Base-by-base conservation (phyloP, 306 rosid species). In the Crataegus laevigata region DNA sequence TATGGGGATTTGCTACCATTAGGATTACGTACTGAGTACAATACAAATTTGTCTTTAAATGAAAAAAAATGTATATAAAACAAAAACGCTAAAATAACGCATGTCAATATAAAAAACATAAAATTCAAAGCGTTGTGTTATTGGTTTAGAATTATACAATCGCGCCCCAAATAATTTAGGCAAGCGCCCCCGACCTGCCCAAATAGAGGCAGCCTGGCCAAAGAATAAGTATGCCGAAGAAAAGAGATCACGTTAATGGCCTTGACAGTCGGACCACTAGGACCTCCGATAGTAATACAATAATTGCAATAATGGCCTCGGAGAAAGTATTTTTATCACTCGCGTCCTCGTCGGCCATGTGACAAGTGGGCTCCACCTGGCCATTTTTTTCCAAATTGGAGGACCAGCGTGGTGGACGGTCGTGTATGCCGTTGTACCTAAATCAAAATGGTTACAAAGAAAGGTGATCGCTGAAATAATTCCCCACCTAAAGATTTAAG, bases 281-380 rank as follows among this genome's bases (percentile, higher is more conserved):
- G 22, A 25, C 3, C 24, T 30, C n/a, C 1, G 19, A 29, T 28
- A 13, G 29, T 1, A 25, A 61, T 1, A 62, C 11, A 11, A 57
- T 42, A n/a, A 9, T 11, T 68, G 29, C 84, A 81, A 81, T 76
- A 32, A 76, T 76, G 68, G 40, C 76, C 36, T 61, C 55, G 75
- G 64, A 29, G 80, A 77, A 43, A 69, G 66, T 66, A 78, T 1
- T 67, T 65, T 68, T 57, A 55, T 82, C 78, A 78, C 59, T 82
- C 72, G 47, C 43, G 25, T 58, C 40, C 68, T 25, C 42, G 68
- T 63, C 68, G n/a, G 13, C 82, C 96, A 90, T 82, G 89, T 86
- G 93, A 83, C 61, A 15, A 78, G 21, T 47, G 70, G 93, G 91
- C 80, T 85, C 91, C 93, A 87, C 89, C 86, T 36, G 18, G 58